Conservation (phyloP, 176 grass and related monocot species). For the Puya raimondii region DNA sequence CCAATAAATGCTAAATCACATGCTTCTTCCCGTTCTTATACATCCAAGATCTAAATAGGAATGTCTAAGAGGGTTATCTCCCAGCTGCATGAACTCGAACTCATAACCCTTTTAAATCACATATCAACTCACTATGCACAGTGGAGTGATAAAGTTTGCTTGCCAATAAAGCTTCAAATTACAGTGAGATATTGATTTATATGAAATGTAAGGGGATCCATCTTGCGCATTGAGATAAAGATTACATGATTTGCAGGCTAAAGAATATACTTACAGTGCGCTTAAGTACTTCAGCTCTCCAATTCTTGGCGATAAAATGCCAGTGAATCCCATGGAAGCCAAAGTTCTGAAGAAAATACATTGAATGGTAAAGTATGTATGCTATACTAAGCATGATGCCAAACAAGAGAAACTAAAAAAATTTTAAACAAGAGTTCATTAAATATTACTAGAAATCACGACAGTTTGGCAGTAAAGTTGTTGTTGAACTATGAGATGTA, state of each 20-base stretch:
- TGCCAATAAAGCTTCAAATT: background rate
- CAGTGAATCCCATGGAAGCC: slow-evolving; percentile 86
- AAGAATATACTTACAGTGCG: slow-evolving; percentile 64
- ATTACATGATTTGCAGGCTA: background rate
- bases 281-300: slow-evolving; percentile 73
- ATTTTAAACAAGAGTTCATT: slow-evolving; percentile 1
- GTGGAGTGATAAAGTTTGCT: background rate
- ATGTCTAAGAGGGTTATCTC: too few species aligned
- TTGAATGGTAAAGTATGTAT: slow-evolving; percentile 1
- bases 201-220: background rate
- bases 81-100: too few species aligned
- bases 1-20: too few species aligned
- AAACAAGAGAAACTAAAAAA: background rate
- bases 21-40: too few species aligned
- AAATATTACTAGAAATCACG: background rate
- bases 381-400: background rate
- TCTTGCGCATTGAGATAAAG: background rate
- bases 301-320: slow-evolving; percentile 78
- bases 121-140: background rate
- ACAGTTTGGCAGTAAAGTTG: background rate
- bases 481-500: background rate
- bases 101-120: too few species aligned
- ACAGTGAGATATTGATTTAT: background rate
- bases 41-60: too few species aligned
- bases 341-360: slow-evolving; percentile 63